Evolutionary conservation across 345 rosid genomes (phyloP), one percentile per base, ranked within the genome.

Genomic region (Ceriops decandra): DNA sequence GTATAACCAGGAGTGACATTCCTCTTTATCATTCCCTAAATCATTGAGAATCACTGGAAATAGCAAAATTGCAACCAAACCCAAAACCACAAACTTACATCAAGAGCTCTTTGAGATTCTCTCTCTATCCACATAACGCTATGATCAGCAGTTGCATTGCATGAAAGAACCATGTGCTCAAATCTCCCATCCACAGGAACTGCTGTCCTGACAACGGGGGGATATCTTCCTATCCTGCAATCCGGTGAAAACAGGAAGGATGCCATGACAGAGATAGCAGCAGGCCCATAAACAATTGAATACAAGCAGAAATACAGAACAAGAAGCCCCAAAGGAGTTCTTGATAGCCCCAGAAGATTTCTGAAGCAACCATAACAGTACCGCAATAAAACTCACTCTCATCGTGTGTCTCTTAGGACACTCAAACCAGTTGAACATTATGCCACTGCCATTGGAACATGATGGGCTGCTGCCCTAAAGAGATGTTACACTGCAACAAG

Each of bases 141-240:
- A 73, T 91, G 96, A 76, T 95, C 99, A 6, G 95, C 76, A 11
- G 90, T 91, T 52, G 91, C 91, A 76, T 91, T 95, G 79, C 95
- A 89, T 21, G 97, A 89, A 62, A 95, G 89, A 75, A 88, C 96
- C 10, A 85, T 73, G 76, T 88, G 95, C 86, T 95, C 97, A 69
- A 95, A 95, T 70, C 97, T 87, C 70, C 97, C 96, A 77, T 95
- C 96, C 60, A 95, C 97, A 24, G 99, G 99, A 6, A 91, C 99
- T 60, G 99, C 99, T 24, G 95, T 95, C 81, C 89, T 89, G 78
- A 95, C 99, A 74, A 89, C 86, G 0, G 99, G 95, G 22, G 97
- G 99, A 86, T 74, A 85, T 75, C 96, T 85, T 80, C 95, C 93
- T 4, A 85, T 61, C 85, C 99, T 95, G 80, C 76, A 77, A 80